Conservation (phyloP, 148 eudicot species). For the Bassia scoparia region DNA sequence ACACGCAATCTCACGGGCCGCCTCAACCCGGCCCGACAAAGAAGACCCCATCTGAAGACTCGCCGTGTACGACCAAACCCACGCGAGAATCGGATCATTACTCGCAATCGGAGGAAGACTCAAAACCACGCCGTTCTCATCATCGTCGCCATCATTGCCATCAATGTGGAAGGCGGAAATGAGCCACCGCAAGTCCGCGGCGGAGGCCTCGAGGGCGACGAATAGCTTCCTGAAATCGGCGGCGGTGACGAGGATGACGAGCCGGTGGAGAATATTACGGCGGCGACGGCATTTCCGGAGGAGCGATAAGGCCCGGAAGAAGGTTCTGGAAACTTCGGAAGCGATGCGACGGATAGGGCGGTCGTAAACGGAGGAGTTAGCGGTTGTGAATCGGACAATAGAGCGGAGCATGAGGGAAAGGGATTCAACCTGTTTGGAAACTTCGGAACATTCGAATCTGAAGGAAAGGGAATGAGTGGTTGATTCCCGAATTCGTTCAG, state of each 20-base stretch:
- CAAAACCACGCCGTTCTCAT: constrained; percentile 28
- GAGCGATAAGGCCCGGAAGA: constrained; percentile 38
- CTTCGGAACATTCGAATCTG: constrained; percentile 43
- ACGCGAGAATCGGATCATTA: constrained; percentile 70
- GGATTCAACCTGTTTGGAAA: constrained; percentile 34
- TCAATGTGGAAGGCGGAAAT: constrained; percentile 30
- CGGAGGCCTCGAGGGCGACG: constrained; percentile 47
- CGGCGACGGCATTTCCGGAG: constrained; percentile 58
- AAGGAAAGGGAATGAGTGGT: constrained; percentile 34
- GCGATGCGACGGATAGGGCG: constrained; percentile 57
- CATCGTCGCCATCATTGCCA: not conserved
- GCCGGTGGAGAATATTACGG: constrained; percentile 43
- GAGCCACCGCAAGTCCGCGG: constrained; percentile 66
- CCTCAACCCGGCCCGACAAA: constrained; percentile 44
- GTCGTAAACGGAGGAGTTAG: constrained; percentile 37
- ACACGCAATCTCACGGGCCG: constrained; percentile 46
- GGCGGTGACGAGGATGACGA: constrained; percentile 43
- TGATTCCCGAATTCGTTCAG: constrained; percentile 39
- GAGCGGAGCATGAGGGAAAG: constrained; percentile 52
- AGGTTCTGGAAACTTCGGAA: constrained; percentile 35
- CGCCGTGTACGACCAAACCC: constrained; percentile 74
- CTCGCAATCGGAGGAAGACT: constrained; percentile 80
- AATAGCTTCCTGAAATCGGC: constrained; percentile 59
- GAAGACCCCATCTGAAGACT: constrained; percentile 37
- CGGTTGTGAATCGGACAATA: constrained; percentile 38